These are phyloP conservation scores for Sporobolomyces phaffii DNA, from an alignment of 768 basidiomycete species.

Conservation along the genomic window DNA sequence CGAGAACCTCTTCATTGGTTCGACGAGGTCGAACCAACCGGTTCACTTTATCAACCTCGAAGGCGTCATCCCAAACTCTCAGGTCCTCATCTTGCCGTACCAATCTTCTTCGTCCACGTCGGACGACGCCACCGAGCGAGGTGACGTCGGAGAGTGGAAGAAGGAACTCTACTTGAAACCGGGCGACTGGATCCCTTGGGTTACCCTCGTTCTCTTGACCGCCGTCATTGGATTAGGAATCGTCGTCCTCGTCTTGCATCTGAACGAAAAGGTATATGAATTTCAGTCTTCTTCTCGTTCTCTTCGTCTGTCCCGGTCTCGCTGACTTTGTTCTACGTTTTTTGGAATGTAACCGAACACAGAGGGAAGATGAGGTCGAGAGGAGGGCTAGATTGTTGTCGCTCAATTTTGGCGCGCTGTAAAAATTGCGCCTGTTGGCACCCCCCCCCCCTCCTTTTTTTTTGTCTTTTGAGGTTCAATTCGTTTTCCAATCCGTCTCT, in stretches of 20 bases:
- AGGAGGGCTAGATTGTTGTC: constrained; percentile 80
- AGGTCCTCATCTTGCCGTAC: constrained; percentile 81
- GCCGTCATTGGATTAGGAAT: constrained; percentile 67
- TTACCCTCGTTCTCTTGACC: constrained; percentile 75
- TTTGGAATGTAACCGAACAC: constrained; percentile 4
- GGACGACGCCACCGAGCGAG: constrained; percentile 48
- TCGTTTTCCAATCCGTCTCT: too few relatives aligned
- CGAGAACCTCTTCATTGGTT: constrained; percentile 94
- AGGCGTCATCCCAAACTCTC: constrained; percentile 94
- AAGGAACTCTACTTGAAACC: constrained; percentile 84
- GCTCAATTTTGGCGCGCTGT: constrained; percentile 95
- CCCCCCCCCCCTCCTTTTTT: background rate
- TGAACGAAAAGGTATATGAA: constrained; percentile 77
- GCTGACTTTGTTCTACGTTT: constrained; percentile 13
- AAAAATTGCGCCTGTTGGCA: too few relatives aligned
- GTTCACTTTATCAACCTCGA: constrained; percentile 85
- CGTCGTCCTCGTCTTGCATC: constrained; percentile 77
- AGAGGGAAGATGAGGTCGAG: constrained; percentile 93
- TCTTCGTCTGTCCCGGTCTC: background rate
- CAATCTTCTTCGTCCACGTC: too few relatives aligned
- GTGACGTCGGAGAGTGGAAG: constrained; percentile 57
- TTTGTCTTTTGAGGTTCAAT: background rate
- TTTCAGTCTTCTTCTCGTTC: constrained; percentile 5
- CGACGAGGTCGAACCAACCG: constrained; percentile 60
- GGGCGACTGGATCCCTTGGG: constrained; percentile 97